phyloP scores from a whole-genome alignment of 495 filamentous ascomycete genomes.

The Lophium mytilinum region DNA sequence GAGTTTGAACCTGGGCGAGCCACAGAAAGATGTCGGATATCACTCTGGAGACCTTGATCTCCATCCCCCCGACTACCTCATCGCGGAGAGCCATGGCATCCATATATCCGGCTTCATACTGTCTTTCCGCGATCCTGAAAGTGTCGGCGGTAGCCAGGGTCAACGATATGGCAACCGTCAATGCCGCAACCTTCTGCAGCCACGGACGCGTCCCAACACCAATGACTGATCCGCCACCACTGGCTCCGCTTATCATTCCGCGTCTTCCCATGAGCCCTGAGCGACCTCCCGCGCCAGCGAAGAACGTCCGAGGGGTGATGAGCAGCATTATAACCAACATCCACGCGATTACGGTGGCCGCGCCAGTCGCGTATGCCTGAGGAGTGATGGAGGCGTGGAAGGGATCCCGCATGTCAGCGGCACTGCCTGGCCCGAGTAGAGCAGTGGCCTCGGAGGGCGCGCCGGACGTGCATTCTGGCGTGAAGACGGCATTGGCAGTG shows the following conservation, averaged over 20 bases:
- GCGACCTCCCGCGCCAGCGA: conserved; percentile 58
- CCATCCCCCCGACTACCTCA: conserved; percentile 68
- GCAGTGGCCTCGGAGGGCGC: conserved; percentile 3
- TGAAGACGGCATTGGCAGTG: conserved; percentile 32
- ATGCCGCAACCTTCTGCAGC: conserved; percentile 89
- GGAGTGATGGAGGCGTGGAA: conserved; percentile 91
- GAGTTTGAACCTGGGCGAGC: conserved; percentile 93
- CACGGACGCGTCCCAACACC: conserved; percentile 88
- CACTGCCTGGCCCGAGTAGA: conserved; percentile 22
- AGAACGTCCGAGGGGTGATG: conserved; percentile 83
- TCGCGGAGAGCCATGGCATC: conserved; percentile 65
- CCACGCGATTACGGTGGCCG: conserved; percentile 85
- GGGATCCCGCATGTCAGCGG: conserved; percentile 62
- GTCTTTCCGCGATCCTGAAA: conserved; percentile 68
- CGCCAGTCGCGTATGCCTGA: conserved; percentile 83
- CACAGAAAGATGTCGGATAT: conserved; percentile 93
- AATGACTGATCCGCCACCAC: conserved; percentile 56
- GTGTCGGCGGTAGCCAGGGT: conserved; percentile 90
- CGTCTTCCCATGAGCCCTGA: conserved; percentile 71
- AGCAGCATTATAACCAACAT: conserved; percentile 90
- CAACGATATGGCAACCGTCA: conserved; percentile 82
- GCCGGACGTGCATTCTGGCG: conserved; percentile 31
- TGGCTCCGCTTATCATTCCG: conserved; percentile 75
- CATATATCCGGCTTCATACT: conserved; percentile 64
- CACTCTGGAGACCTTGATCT: conserved; percentile 79